A percentile compares a stretch with the other conserved stretches of the same genome.
Evolutionary conservation across 1,139 yeast species (phyloP).

Genomic region (Pichiaceae sp.): DNA sequence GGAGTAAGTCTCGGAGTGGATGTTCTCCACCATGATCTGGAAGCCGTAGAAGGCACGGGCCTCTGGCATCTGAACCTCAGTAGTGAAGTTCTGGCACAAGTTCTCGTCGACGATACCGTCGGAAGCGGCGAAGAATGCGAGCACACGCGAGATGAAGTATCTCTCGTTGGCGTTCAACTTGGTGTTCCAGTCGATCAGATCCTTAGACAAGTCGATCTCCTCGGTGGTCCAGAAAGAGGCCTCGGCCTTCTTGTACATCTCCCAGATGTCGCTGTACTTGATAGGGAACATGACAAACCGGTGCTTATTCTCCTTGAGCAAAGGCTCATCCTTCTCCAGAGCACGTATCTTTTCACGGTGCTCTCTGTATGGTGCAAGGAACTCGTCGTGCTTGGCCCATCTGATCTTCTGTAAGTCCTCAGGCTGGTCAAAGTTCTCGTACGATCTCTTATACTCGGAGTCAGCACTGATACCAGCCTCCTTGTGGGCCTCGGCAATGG

Average conservation of each 20-base stretch:
- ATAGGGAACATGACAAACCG: conserved; percentile 96
- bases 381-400: conserved; percentile 36
- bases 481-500: conserved; percentile 17
- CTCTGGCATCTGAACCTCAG: conserved; percentile 95
- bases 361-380: conserved; percentile 50
- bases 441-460: conserved; percentile 8
- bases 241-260: conserved; percentile 97
- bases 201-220: conserved; percentile 94
- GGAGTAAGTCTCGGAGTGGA: conserved; percentile 95
- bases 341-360: conserved; percentile 69
- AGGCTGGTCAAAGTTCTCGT: conserved; percentile 5
- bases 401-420: conserved; percentile 5
- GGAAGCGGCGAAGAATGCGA: conserved; percentile 97
- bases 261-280: conserved; percentile 97
- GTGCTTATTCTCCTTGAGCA: conserved; percentile 75
- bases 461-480: conserved; percentile 5
- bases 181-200: conserved; percentile 82
- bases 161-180: conserved; percentile 81
- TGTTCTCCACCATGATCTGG: conserved; percentile 99
- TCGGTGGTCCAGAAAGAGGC: conserved; percentile 99
- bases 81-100: conserved; percentile 91
- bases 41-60: conserved; percentile 98
- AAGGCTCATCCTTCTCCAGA: conserved; percentile 81
- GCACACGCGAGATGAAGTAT: conserved; percentile 79
- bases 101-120: conserved; percentile 98